Evolutionary conservation across 179 eudicot species (phyloP).

Genomic region (Spinacia oleracea): DNA sequence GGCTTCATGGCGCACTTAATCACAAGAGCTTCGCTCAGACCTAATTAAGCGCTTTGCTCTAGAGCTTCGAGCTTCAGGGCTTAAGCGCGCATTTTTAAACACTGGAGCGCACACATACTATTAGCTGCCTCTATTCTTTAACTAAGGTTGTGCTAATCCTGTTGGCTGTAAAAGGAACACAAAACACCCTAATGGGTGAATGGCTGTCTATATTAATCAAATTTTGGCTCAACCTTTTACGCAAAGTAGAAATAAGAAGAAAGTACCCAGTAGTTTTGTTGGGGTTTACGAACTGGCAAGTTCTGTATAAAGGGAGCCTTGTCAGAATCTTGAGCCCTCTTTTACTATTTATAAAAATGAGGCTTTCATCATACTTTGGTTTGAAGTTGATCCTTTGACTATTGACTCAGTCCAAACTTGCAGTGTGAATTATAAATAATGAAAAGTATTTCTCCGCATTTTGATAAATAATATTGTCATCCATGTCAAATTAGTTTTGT

Average conservation of each 20-base stretch:
- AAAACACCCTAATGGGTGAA: no score
- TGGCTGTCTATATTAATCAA: neutral
- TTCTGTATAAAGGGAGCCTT: neutral
- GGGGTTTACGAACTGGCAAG: neutral
- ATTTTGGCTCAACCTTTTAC: neutral
- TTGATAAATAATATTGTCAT: neutral
- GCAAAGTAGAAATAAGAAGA: neutral
- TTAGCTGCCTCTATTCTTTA: neutral
- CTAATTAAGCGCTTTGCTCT: no score
- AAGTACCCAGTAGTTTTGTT: neutral
- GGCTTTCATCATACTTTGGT: neutral
- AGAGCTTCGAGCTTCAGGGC: no score
- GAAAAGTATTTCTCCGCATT: neutral
- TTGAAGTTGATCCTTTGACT: neutral
- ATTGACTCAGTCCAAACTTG: neutral
- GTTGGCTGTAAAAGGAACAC: neutral
- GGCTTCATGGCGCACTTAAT: no score
- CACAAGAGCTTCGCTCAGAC: no score
- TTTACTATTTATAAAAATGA: neutral
- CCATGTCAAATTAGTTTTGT: neutral
- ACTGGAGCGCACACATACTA: neutral
- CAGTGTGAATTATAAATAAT: neutral
- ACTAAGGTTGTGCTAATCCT: no score
- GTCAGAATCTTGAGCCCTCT: neutral
- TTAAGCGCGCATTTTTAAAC: no score